Percentiles rank a stretch among this genome's conserved stretches.
These are phyloP conservation scores for Mucor saturninus DNA, from an alignment of 371 early-diverging fungal species.

Conservation along the genomic window DNA sequence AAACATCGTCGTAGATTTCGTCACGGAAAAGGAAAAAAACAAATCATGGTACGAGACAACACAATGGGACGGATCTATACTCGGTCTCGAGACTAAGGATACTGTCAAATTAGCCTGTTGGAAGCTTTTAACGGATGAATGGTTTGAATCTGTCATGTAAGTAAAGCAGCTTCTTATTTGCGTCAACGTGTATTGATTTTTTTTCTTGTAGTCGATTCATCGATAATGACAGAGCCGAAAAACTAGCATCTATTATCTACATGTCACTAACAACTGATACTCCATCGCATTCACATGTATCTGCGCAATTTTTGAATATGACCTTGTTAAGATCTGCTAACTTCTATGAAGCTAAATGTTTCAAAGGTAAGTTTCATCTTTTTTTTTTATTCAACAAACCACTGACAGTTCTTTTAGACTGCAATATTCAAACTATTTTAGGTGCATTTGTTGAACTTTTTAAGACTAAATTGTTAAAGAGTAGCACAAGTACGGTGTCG, in stretches of 20 bases:
- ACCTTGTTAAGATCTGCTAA: constrained; percentile 56
- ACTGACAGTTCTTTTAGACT: constrained; percentile 16
- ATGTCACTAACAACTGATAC: constrained; percentile 19
- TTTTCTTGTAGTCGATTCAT: constrained; percentile 34
- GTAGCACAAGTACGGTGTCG: constrained; percentile 20
- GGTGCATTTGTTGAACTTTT: constrained; percentile 20
- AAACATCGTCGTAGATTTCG: constrained; percentile 31
- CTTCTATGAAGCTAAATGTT: constrained; percentile 60
- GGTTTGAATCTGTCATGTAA: constrained; percentile 58
- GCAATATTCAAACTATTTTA: constrained; percentile 26
- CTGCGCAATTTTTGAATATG: constrained; percentile 39
- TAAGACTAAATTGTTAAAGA: constrained; percentile 9
- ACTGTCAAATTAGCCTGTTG: constrained; percentile 53
- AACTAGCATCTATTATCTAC: constrained; percentile 24
- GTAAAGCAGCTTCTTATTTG: background rate
- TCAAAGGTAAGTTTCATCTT: constrained; percentile 40
- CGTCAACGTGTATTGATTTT: background rate
- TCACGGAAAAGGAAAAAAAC: constrained; percentile 12
- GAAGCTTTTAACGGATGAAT: constrained; percentile 61
- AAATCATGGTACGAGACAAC: constrained; percentile 4
- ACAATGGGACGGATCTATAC: constrained; percentile 51
- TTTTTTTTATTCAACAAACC: background rate
- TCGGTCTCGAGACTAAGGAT: constrained; percentile 32
- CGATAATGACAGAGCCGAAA: constrained; percentile 22
- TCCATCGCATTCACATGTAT: constrained; percentile 5